Conservation (phyloP, 441 rosid species). For the Arabidopsis lyrata region DNA sequence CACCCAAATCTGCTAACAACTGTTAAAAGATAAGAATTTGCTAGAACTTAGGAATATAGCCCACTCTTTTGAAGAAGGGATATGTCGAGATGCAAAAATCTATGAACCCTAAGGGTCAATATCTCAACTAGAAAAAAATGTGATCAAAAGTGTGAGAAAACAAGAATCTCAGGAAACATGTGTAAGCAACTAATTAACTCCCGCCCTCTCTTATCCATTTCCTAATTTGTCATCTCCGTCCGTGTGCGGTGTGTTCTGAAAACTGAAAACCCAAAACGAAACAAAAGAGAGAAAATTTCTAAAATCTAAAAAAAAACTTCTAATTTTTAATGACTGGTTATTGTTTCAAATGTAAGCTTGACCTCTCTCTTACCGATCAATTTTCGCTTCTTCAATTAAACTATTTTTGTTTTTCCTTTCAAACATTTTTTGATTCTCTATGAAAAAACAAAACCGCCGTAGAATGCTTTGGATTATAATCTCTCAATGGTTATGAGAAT, state of each 20-base stretch:
- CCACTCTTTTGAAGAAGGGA: background rate
- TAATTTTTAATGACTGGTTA: background rate
- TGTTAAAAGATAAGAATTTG: no score
- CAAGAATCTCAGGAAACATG: background rate
- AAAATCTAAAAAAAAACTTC: background rate
- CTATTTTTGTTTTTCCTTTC: background rate
- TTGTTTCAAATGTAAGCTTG: slow-evolving; percentile 17
- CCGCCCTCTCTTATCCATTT: slow-evolving; percentile 10
- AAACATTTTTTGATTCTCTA: slow-evolving; percentile 21
- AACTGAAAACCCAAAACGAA: slow-evolving; percentile 24
- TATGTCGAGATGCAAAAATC: slow-evolving; percentile 9
- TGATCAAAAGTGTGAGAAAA: background rate
- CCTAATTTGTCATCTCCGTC: slow-evolving; percentile 21
- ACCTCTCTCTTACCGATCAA: slow-evolving; percentile 24
- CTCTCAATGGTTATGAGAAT: slow-evolving; percentile 3
- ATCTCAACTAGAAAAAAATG: background rate
- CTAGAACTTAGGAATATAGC: background rate
- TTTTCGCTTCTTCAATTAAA: slow-evolving; percentile 5
- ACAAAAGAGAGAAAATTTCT: no score
- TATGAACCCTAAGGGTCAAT: background rate
- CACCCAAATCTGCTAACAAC: no score
- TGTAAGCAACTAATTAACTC: background rate
- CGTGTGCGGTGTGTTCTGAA: background rate
- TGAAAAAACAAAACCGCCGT: slow-evolving; percentile 43
- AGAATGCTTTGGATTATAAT: slow-evolving; percentile 27